A percentile compares a stretch with the other conserved stretches of the same genome.
These are phyloP conservation scores for Solanum appendiculatum DNA, from an alignment of 257 asterid species.

Conservation along the genomic window DNA sequence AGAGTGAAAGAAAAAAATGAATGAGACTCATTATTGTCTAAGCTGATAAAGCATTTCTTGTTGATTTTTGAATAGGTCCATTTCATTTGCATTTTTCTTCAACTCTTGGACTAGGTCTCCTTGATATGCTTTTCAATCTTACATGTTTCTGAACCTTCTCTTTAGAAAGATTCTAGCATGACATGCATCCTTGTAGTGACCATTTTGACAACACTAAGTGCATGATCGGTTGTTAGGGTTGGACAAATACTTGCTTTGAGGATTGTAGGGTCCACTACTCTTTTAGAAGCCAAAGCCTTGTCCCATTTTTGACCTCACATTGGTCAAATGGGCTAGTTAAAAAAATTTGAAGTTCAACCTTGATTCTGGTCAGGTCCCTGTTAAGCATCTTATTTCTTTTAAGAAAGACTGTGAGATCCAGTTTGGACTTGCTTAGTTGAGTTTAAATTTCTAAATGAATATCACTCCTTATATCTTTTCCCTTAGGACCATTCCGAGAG, in stretches of 20 bases:
- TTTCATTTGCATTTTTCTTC: background rate
- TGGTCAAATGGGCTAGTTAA: background rate
- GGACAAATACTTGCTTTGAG: background rate
- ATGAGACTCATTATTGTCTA: background rate
- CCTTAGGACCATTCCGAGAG: background rate
- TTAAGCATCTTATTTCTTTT: no score
- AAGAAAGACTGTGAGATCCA: background rate
- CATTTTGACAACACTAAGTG: background rate
- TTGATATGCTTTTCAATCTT: background rate
- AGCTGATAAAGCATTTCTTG: background rate
- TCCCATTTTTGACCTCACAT: background rate
- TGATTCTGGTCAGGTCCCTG: background rate
- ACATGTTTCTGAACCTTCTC: background rate
- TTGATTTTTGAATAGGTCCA: background rate
- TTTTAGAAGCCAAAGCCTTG: background rate
- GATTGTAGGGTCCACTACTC: background rate
- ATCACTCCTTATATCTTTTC: background rate
- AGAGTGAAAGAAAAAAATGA: background rate
- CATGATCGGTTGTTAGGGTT: background rate
- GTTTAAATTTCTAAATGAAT: background rate
- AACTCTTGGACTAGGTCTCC: background rate
- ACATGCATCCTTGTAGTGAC: background rate
- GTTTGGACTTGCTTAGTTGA: background rate
- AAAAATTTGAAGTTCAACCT: background rate
- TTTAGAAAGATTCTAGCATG: background rate